Evolutionary conservation across 805 yeast genomes (phyloP), one percentile per base, ranked within the genome.

Genomic region (Sporopachydermia quercuum): DNA sequence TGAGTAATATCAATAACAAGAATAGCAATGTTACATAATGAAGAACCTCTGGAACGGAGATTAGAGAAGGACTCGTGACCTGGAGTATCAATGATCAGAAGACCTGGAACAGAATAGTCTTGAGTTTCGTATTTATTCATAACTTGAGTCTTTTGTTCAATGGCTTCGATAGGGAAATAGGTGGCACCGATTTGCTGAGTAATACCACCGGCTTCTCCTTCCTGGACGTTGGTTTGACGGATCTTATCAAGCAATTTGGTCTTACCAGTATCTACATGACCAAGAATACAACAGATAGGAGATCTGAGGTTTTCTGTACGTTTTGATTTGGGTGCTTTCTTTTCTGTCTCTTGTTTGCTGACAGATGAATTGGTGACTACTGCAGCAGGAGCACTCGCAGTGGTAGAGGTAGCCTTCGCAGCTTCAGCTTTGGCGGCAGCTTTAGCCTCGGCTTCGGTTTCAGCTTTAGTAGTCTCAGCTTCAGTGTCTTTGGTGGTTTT

Each of bases 131-230:
- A 81, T 47, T 76, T 68, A 42, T 82, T 74, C 96, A 91, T 89
- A 39, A 81, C 93, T 37, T 76, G 80, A 18, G 97, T 91, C 66
- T 91, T 91, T 55, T 76, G 76, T 61, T 78, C 78, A 54, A 91
- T 84, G 35, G 96, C 86, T 19, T 81, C 93, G 49, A 91, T 86
- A 45, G 98, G 98, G 84, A 91, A 91, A 61, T 91, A 91, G 16
- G 99, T 91, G 42, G 99, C 99, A 75, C 99, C 99, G 57, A 91
- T 91, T 66, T 91, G 99, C 72, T 91, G 99, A 48, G 99, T 91
- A 60, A 91, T 91, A 69, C 99, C 99, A 69, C 99, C 99, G 41
- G 99, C 99, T 68, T 91, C 99, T 57, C 98, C 99, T 60, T 96
- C 99, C 68, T 91, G 99, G 45, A 91, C 99, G 56, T 91, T 91